phyloP scores from a whole-genome alignment of 2,329 filamentous ascomycete genomes.

The Huntiella savannae region DNA sequence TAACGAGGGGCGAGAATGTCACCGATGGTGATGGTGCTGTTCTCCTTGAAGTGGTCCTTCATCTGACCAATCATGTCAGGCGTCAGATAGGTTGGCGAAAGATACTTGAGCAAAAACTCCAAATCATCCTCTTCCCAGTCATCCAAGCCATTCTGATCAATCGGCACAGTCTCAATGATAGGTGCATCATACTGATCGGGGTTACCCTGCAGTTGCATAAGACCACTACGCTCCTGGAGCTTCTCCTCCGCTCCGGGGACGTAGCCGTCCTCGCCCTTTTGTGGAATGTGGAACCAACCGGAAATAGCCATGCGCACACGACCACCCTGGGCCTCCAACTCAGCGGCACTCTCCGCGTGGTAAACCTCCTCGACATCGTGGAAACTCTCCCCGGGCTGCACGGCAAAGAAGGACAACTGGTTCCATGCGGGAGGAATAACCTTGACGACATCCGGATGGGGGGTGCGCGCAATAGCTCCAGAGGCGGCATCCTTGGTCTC shows the following conservation, averaged over 20 bases:
- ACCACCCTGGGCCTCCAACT: slow-evolving; percentile 49
- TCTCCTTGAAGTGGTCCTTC: slow-evolving; percentile 57
- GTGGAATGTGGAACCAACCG: slow-evolving; percentile 97
- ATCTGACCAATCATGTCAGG: slow-evolving; percentile 79
- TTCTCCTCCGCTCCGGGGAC: slow-evolving; percentile 75
- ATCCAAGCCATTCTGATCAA: slow-evolving; percentile 26
- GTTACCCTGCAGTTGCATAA: slow-evolving; percentile 83
- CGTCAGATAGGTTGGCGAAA: slow-evolving; percentile 76
- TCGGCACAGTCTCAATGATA: slow-evolving; percentile 35
- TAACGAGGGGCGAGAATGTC: slow-evolving; percentile 67
- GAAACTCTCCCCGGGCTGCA: slow-evolving; percentile 96
- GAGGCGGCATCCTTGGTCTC: slow-evolving; percentile 41
- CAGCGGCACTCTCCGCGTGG: slow-evolving; percentile 39
- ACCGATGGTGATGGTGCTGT: slow-evolving; percentile 67
- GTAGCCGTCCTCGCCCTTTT: slow-evolving; percentile 82
- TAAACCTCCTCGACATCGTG: slow-evolving; percentile 98
- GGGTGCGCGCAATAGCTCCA: slow-evolving; percentile 60
- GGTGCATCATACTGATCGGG: slow-evolving; percentile 79
- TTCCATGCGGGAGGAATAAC: slow-evolving; percentile 91
- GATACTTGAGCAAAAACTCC: slow-evolving; percentile 77
- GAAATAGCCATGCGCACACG: slow-evolving; percentile 92
- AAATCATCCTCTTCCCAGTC: slow-evolving; percentile 60
- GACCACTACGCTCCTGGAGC: slow-evolving; percentile 70
- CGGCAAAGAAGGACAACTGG: slow-evolving; percentile 93
- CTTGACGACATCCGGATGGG: slow-evolving; percentile 57